Evolutionary conservation across 495 filamentous ascomycete species (phyloP).

Genomic region (Cairneyella variabilis): DNA sequence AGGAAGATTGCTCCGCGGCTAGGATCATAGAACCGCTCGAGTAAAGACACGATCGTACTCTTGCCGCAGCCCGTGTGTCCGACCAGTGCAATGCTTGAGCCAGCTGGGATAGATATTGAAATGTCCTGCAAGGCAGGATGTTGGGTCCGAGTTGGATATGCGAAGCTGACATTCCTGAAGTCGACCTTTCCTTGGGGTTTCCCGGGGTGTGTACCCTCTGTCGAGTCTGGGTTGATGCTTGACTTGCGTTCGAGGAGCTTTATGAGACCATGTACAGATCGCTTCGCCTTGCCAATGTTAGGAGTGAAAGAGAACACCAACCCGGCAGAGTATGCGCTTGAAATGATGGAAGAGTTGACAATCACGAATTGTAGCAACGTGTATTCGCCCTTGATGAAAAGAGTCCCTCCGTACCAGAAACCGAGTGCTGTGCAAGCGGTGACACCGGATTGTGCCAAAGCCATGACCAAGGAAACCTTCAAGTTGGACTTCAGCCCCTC

Average conservation of each 20-base stretch:
- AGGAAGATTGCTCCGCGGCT: conserved; percentile 56
- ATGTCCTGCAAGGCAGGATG: conserved; percentile 57
- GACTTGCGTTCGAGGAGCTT: conserved; percentile 75
- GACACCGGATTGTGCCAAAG: not conserved
- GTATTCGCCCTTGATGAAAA: not conserved
- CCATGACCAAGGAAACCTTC: not conserved
- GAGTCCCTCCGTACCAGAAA: not conserved
- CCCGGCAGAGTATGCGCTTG: too few relatives aligned
- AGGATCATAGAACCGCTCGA: conserved; percentile 66
- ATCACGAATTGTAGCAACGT: not conserved
- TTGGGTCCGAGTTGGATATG: conserved; percentile 64
- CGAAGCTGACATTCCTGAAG: conserved; percentile 62
- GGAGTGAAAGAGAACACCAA: too few relatives aligned
- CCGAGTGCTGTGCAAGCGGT: not conserved
- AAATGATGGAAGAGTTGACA: too few relatives aligned
- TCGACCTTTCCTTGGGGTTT: conserved; percentile 64
- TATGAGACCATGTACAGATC: conserved; percentile 71
- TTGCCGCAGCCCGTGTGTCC: conserved; percentile 71
- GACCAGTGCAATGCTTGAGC: conserved; percentile 68
- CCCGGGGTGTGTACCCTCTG: conserved; percentile 58
- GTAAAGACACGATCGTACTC: conserved; percentile 65
- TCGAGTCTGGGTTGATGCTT: conserved; percentile 76
- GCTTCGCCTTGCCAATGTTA: conserved; percentile 85
- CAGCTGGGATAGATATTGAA: conserved; percentile 51
- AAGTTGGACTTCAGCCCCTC: not conserved